These are phyloP conservation scores for Wickerhamiella hasegawae DNA, from an alignment of 805 yeast species.

Conservation along the genomic window DNA sequence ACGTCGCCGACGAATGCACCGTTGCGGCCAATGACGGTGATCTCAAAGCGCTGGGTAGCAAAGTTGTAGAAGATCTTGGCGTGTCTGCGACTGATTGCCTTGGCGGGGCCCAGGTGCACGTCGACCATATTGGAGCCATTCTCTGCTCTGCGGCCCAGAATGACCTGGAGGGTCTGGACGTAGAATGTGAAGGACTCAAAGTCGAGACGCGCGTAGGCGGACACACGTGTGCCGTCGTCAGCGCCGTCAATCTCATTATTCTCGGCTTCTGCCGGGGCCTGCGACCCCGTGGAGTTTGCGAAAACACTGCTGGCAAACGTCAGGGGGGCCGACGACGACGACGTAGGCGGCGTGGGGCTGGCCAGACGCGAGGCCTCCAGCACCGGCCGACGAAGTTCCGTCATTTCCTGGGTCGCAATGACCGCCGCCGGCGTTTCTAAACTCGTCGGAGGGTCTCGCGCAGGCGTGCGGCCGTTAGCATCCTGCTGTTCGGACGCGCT, in stretches of 20 bases:
- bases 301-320: slow-evolving; percentile 5
- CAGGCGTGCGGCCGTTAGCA: neutral
- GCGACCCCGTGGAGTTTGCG: neutral
- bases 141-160: slow-evolving; percentile 79
- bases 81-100: slow-evolving; percentile 85
- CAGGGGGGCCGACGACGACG: slow-evolving; percentile 2
- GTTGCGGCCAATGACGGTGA: slow-evolving; percentile 82
- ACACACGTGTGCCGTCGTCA: slow-evolving; percentile 20
- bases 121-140: slow-evolving; percentile 40
- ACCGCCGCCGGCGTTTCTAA: neutral
- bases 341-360: neutral
- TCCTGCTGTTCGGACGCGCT: slow-evolving; percentile 1
- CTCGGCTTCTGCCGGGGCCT: neutral
- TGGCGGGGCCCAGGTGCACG: slow-evolving; percentile 80
- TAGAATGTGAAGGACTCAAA: slow-evolving; percentile 88
- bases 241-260: neutral
- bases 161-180: slow-evolving; percentile 88
- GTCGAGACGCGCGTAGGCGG: slow-evolving; percentile 44
- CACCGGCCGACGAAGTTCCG: neutral
- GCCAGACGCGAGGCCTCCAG: neutral
- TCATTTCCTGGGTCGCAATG: neutral
- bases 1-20: slow-evolving; percentile 92
- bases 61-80: slow-evolving; percentile 94
- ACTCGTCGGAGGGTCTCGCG: neutral
- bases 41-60: slow-evolving; percentile 87